phyloP scores from a whole-genome alignment of 108 stramenopile species.

The Cyclotella choctawhatcheeana region DNA sequence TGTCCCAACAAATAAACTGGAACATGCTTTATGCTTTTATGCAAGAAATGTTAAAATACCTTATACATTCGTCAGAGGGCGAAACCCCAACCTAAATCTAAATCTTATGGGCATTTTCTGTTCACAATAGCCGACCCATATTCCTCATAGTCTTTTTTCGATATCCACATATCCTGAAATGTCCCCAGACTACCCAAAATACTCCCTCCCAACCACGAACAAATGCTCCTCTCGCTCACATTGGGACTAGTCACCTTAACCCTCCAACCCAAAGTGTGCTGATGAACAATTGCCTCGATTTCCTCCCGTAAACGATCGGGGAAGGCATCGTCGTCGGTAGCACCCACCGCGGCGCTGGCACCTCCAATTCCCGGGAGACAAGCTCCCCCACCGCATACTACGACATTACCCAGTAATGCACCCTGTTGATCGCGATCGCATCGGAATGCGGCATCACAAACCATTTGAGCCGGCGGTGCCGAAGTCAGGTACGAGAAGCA shows the following conservation, averaged over 20 bases:
- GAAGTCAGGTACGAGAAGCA: constrained; percentile 60
- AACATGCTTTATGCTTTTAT: too few species aligned
- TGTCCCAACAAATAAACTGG: too few species aligned
- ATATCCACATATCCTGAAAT: constrained; percentile 98
- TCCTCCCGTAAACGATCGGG: constrained; percentile 82
- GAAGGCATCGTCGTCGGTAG: constrained; percentile 64
- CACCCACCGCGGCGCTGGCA: constrained; percentile 3
- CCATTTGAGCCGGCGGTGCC: constrained; percentile 77
- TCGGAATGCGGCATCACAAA: constrained; percentile 85
- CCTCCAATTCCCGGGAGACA: constrained; percentile 55
- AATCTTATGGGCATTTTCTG: constrained; percentile 94
- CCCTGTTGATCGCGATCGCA: constrained; percentile 93
- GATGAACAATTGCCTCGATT: constrained; percentile 84
- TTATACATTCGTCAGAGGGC: not conserved
- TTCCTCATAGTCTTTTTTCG: constrained; percentile 95
- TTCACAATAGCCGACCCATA: constrained; percentile 92
- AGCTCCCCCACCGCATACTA: constrained; percentile 85
- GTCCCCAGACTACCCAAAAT: constrained; percentile 96
- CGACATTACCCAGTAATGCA: constrained; percentile 77
- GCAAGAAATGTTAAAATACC: too few species aligned
- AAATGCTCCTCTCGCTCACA: constrained; percentile 70
- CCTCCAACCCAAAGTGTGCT: constrained; percentile 88
- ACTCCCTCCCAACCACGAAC: constrained; percentile 94
- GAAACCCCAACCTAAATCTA: too few species aligned
- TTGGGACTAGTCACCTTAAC: constrained; percentile 83